Evolutionary conservation across 1,139 yeast genomes (phyloP).

Genomic region (Suhomyces terraborum): DNA sequence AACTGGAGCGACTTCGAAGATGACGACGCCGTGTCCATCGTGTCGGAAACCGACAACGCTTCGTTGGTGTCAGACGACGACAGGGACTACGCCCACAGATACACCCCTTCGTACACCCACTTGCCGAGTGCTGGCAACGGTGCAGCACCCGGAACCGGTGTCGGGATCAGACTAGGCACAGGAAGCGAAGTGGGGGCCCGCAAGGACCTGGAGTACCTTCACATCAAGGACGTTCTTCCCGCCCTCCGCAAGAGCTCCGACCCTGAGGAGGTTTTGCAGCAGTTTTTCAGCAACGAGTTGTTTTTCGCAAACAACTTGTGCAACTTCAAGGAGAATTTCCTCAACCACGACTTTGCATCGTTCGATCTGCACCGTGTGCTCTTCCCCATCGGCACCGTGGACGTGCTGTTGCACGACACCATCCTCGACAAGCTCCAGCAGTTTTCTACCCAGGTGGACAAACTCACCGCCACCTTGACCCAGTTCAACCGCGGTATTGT

Average conservation of each 20-base stretch:
- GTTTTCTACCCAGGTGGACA: slow-evolving; percentile 9
- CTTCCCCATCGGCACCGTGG: slow-evolving; percentile 11
- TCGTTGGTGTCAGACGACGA: neutral
- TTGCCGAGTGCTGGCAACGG: neutral
- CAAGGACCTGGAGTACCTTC: neutral
- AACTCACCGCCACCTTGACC: slow-evolving; percentile 12
- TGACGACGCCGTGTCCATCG: slow-evolving; percentile 14
- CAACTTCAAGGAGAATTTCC: slow-evolving; percentile 18
- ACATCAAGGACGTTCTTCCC: slow-evolving; percentile 15
- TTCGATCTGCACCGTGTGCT: slow-evolving; percentile 13
- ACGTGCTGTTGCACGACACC: slow-evolving; percentile 6
- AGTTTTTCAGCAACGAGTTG: slow-evolving; percentile 20
- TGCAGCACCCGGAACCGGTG: no score
- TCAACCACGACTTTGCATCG: slow-evolving; percentile 16
- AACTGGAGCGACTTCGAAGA: slow-evolving; percentile 17
- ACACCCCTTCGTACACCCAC: slow-evolving; percentile 5
- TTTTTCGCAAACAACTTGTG: slow-evolving; percentile 20
- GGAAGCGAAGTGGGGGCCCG: neutral
- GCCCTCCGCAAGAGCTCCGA: slow-evolving; percentile 17
- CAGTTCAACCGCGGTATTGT: slow-evolving; percentile 16
- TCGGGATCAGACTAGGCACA: no score
- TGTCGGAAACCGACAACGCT: slow-evolving; percentile 12
- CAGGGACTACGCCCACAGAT: neutral
- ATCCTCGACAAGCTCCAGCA: slow-evolving; percentile 8
- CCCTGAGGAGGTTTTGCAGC: slow-evolving; percentile 11